Evolutionary conservation across 495 filamentous ascomycete genomes (phyloP).

Genomic region (Aspergillus taichungensis): DNA sequence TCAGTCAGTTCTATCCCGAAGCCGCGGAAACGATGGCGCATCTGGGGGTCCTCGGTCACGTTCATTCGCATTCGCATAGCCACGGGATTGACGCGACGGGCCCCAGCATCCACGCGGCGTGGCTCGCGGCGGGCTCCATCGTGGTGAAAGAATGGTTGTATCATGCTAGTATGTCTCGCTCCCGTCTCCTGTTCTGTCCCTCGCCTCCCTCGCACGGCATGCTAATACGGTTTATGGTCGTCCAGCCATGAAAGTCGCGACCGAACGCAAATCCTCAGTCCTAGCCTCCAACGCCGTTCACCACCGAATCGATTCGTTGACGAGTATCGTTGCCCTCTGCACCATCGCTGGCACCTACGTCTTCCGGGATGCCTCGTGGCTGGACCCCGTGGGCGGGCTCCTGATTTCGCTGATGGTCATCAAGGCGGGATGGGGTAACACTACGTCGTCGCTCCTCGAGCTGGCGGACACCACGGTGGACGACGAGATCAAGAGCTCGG

Average conservation of each 20-base stretch:
- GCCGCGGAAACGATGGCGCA: conserved; percentile 55
- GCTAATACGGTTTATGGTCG: conserved; percentile 9
- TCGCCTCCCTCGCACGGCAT: background rate
- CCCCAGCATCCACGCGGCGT: conserved; percentile 85
- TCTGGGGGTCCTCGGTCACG: conserved; percentile 36
- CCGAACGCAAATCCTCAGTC: conserved; percentile 86
- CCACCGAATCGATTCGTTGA: conserved; percentile 91
- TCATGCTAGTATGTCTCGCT: conserved; percentile 69
- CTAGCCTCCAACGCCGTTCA: conserved; percentile 96
- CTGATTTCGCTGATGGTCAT: conserved; percentile 89
- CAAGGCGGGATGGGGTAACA: conserved; percentile 82
- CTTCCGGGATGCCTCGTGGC: conserved; percentile 72
- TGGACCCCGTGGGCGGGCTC: conserved; percentile 91
- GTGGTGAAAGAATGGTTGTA: conserved; percentile 95
- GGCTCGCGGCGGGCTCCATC: conserved; percentile 89
- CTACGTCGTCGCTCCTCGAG: conserved; percentile 69
- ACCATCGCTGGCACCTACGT: conserved; percentile 87
- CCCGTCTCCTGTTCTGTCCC: background rate
- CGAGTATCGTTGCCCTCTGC: conserved; percentile 80
- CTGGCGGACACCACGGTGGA: conserved; percentile 85
- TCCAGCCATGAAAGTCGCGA: conserved; percentile 91
- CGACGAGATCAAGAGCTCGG: conserved; percentile 61
- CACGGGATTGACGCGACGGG: conserved; percentile 49
- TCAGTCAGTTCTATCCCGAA: conserved; percentile 73
- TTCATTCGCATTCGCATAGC: conserved; percentile 59